Base-by-base conservation (phyloP, 1,139 yeast genomes). In the Yamadazyma atmosphaerica region DNA sequence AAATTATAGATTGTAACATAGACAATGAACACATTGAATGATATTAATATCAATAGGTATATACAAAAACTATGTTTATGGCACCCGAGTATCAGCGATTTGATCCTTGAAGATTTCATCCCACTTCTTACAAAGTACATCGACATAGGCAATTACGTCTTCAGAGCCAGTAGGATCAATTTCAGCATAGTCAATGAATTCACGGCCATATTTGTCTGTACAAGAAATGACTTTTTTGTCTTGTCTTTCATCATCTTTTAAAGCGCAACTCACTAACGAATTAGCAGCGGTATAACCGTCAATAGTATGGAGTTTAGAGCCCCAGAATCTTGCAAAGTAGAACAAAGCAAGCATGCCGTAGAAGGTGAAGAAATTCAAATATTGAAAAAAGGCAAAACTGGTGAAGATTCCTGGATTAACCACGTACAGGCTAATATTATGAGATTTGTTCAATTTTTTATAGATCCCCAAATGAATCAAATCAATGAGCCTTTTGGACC, bases 391-490 rank as follows among this genome's bases (percentile, higher is more conserved):
- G 2, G 95, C 84, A 46, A 83, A 83, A 42, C 95, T 85, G 21
- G 85, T 83, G 61, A 94, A 89, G 25, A 94, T 87, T 12, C 99
- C 99, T 0, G 99, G 99, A 46, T 92, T 97, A 7, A 86, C 81
- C 33, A 92, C 67, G 61, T 85, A 87, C 54, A 86, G 90, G 32
- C 68, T 68, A 36, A 92, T 77, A 1, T 81, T 83, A 39, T 72
- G 52, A 11, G 72, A 51, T 22, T 63, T 51, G 29, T 60, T 54
- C 51, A 86, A 62, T 15, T 64, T 51, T 43, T 76, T 58, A 56
- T 77, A 84, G 1, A 88, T 78, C 4, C 87, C 90, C 35, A 75
- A 60, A 60, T 92, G 98, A 36, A 89, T 62, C 42, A 90, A 72
- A 58, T 94, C 98, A 28, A 92, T 82, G 46, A 86, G 68, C 52